These are phyloP conservation scores for Populus alba DNA, from an alignment of 345 rosid species.

Conservation along the genomic window DNA sequence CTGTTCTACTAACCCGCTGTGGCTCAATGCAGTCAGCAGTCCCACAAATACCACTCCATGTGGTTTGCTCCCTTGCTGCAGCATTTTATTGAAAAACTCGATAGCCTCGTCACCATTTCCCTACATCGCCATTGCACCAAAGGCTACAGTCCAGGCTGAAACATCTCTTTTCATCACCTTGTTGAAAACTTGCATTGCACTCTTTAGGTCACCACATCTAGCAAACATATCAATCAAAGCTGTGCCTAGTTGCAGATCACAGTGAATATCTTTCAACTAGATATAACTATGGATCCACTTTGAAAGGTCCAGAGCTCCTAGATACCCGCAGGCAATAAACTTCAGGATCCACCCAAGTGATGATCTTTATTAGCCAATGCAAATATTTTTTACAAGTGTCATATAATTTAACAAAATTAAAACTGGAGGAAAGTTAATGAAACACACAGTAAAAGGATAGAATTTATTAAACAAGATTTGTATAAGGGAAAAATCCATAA, in stretches of 20 bases:
- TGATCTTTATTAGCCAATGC: too few relatives aligned
- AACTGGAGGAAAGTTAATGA: too few relatives aligned
- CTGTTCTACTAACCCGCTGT: constrained; percentile 53
- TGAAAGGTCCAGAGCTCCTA: constrained; percentile 61
- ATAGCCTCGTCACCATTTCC: constrained; percentile 49
- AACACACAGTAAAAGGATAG: too few relatives aligned
- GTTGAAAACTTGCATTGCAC: constrained; percentile 49
- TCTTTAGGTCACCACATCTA: constrained; percentile 58
- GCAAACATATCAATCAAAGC: constrained; percentile 65
- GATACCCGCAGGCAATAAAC: constrained; percentile 48
- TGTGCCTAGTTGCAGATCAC: constrained; percentile 55
- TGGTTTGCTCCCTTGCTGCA: constrained; percentile 49
- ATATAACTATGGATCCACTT: constrained; percentile 54
- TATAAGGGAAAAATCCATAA: too few relatives aligned
- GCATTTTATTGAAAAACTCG: constrained; percentile 52
- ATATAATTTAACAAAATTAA: too few relatives aligned
- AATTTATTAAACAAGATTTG: too few relatives aligned
- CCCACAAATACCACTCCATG: constrained; percentile 49
- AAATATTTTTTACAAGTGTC: too few relatives aligned
- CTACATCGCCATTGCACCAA: constrained; percentile 56
- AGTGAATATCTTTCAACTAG: constrained; percentile 31
- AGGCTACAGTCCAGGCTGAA: constrained; percentile 73
- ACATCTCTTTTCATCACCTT: constrained; percentile 52
- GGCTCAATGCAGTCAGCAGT: constrained; percentile 61
- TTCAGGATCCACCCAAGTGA: too few relatives aligned